Percentiles rank a stretch among this genome's conserved stretches.
Evolutionary conservation across 106 monocot species (phyloP).

Genomic region (Iris macrosiphon): DNA sequence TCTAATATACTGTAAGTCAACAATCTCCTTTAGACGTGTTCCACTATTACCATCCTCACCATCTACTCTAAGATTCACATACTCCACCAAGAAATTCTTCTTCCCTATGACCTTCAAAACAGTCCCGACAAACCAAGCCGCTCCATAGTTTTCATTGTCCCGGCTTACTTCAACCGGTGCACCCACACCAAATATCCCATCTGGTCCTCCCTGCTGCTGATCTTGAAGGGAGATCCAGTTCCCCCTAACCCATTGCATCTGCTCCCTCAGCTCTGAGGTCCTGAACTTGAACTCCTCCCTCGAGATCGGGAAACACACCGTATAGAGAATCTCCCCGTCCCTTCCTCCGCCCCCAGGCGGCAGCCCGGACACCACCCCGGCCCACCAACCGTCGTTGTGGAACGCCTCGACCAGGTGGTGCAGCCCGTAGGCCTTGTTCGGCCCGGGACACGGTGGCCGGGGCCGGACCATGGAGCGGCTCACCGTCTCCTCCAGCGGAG

Average conservation of each 20-base stretch:
- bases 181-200: constrained; percentile 17
- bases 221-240: not conserved
- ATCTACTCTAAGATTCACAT: constrained; percentile 1
- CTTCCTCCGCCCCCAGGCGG: too few species aligned
- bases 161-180: constrained; percentile 27
- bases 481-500: not conserved
- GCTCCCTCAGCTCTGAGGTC: not conserved
- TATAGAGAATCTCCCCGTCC: not conserved
- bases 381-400: constrained; percentile 1
- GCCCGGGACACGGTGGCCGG: not conserved
- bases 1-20: constrained; percentile 28
- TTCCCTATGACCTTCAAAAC: constrained; percentile 19
- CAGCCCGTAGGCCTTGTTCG: not conserved
- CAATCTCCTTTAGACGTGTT: constrained; percentile 16
- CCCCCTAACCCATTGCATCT: not conserved
- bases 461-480: not conserved
- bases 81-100: constrained; percentile 29
- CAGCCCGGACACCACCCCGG: not conserved
- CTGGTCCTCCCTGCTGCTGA: not conserved
- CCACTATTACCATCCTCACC: not conserved
- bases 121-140: constrained; percentile 21
- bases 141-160: constrained; percentile 18
- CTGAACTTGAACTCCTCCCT: not conserved
- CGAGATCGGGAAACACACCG: not conserved
- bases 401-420: not conserved